A percentile compares a stretch with the other conserved stretches of the same genome.
phyloP scores from a whole-genome alignment of 179 eudicot genomes.

The Vitellaria paradoxa region DNA sequence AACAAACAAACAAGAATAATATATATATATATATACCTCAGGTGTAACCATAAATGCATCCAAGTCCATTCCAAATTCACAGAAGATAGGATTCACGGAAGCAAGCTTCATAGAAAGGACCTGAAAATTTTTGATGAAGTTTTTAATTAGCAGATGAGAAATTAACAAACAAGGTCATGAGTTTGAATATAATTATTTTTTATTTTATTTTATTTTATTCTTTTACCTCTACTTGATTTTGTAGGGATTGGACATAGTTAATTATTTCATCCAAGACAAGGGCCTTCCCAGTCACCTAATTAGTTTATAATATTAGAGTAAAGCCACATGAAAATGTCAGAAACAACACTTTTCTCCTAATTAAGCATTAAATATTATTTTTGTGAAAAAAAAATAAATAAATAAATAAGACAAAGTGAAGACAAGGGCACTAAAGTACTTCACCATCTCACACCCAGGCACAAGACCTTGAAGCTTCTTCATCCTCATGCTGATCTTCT shows the following conservation, averaged over 20 bases:
- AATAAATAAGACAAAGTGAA: not conserved
- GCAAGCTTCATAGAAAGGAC: slow-evolving; percentile 86
- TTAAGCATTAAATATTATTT: too few species aligned
- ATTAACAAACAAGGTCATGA: not conserved
- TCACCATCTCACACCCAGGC: slow-evolving; percentile 91
- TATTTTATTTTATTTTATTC: too few species aligned
- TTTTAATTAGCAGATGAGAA: not conserved
- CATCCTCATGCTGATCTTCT: slow-evolving; percentile 86
- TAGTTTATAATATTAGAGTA: slow-evolving; percentile 6
- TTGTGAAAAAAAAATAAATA: too few species aligned
- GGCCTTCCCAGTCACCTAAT: slow-evolving; percentile 84
- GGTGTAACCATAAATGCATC: slow-evolving; percentile 43
- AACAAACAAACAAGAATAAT: too few species aligned
- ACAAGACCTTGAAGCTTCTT: slow-evolving; percentile 65
- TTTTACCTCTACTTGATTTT: slow-evolving; percentile 72
- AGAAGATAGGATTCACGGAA: slow-evolving; percentile 63
- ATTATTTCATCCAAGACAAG: slow-evolving; percentile 82
- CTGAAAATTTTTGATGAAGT: slow-evolving; percentile 28
- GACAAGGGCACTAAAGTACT: not conserved
- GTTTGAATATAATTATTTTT: not conserved
- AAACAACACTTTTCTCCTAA: not conserved
- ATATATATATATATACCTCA: slow-evolving; percentile 28
- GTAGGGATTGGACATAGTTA: slow-evolving; percentile 70
- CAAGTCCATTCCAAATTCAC: slow-evolving; percentile 68
- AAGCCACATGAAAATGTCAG: slow-evolving; percentile 35